Base-by-base conservation (phyloP, 768 basidiomycete genomes). In the Saitozyma sp. region DNA sequence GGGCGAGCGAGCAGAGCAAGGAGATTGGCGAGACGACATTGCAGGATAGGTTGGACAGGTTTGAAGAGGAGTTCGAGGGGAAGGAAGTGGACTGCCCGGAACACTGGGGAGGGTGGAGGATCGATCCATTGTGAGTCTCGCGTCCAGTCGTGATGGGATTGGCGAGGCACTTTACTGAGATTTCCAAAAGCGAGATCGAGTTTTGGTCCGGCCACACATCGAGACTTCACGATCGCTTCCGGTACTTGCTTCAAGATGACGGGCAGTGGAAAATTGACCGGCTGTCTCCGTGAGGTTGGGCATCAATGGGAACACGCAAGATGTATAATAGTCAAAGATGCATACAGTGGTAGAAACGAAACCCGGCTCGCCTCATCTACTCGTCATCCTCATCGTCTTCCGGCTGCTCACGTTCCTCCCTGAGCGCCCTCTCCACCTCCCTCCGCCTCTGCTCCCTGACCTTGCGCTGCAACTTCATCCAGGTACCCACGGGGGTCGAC, bases 191-290 rank as follows among this genome's bases (percentile, higher is more conserved):
- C 63, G 95, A 98, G 81, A 84, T 98, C 55, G 95, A 98, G 76
- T 97, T 97, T 78, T 97, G 95, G 95, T 84, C 85, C n/a, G 95
- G 95, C 39, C 89, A 92, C 71, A 91, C 91, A n/a, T 94, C 91
- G 29, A 85, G 95, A 45, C 82, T 97, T 54, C 94, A 97, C 69
- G 93, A 97, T 78, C 87, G 94, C 50, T 85, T 95, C 63, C 86
- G 78, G n/a, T 82, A 80, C 70, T 73, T 73, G 13, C 61, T 77
- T 8, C 61, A 76, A 50, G 74, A 68, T 14, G 83, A 84, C 11
- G 82, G 85, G 11, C 78, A 78, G 66, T 96, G 93, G 93, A 86
- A 82, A 74, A 85, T 92, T 56, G 87, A 92, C 56, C 82, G 91
- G 58, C 82, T 95, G 57, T 84, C 91, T 3, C 91, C 92, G 3